A percentile compares a stretch with the other conserved stretches of the same genome.
These are phyloP conservation scores for Flaveria brownii DNA, from an alignment of 129 eudicot genomes.

Conservation along the genomic window DNA sequence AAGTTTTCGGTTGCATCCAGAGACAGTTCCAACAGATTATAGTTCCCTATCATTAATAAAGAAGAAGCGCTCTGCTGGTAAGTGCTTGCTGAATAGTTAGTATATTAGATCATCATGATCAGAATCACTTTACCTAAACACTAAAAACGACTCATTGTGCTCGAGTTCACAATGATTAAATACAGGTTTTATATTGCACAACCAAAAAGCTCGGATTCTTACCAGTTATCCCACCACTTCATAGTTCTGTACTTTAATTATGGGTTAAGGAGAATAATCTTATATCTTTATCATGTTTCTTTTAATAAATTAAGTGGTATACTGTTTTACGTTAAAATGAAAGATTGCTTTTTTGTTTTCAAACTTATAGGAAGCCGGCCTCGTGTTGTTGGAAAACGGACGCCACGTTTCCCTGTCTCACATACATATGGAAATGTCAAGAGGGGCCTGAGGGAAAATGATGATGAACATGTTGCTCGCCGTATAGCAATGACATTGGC, in stretches of 20 bases:
- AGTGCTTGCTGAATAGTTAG: slow-evolving; percentile 25
- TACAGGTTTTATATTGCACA: neutral
- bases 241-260: slow-evolving; percentile 15
- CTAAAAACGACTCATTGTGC: neutral
- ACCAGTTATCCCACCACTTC: slow-evolving; percentile 6
- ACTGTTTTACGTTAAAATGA: neutral
- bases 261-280: slow-evolving; percentile 15
- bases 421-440: slow-evolving; percentile 55
- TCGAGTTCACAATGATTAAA: neutral
- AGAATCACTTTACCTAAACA: neutral
- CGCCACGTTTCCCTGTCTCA: slow-evolving; percentile 82
- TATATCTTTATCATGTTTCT: slow-evolving; percentile 19
- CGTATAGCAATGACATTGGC: slow-evolving; percentile 82
- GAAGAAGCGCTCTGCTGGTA: slow-evolving; percentile 95
- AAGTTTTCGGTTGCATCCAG: slow-evolving; percentile 54
- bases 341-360: slow-evolving; percentile 27
- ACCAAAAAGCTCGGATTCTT: slow-evolving; percentile 2
- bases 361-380: slow-evolving; percentile 60
- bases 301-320: slow-evolving; percentile 12
- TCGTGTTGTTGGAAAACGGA: slow-evolving; percentile 96
- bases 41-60: slow-evolving; percentile 62
- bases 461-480: slow-evolving; percentile 84
- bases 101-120: neutral
- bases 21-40: slow-evolving; percentile 50
- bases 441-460: slow-evolving; percentile 47